Evolutionary conservation across 805 yeast genomes (phyloP), one percentile per base, ranked within the genome.

Genomic region (Monosporozyma unispora): DNA sequence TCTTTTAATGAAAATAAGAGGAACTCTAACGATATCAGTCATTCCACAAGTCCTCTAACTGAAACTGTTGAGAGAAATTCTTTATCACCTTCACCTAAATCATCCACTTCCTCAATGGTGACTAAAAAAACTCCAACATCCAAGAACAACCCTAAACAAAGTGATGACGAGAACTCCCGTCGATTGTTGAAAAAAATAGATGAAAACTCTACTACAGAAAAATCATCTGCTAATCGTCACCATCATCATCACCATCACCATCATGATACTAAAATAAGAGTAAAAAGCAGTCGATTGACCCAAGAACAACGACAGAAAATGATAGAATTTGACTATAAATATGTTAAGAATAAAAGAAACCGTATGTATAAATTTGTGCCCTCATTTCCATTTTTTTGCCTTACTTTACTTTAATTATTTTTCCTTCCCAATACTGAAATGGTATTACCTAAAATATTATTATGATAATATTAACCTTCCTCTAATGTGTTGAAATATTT

Each of bases 261-360:
- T 16, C 21, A 35, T n/a, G 18, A 14, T 31, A 28, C 18, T 4
- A n/a, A 23, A 28, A 4, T 4, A 4, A 48, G 45, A 35, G 37
- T 16, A 11, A 41, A 27, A 16, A 49, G 50, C 27, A 46, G 40
- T 23, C 35, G 56, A 14, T 48, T 55, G 4, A 47, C 49, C 33
- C 43, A 45, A 4, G 56, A 47, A 12, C 38, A 46, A 28, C 49
- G 52, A 6, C 45, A 50, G 18, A 47, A 45, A 21, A 55, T 55
- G 57, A 50, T 54, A 10, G 49, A 54, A 21, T 52, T 53, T 29
- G 57, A 57, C 21, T 48, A 52, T 14, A 37, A 44, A 18, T 40
- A 31, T 41, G 21, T 33, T n/a, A 44, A 39, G 43, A 33, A 23
- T 18, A 47, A 39, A 27, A 48, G 45, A 29, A 33, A 19, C 9